phyloP scores from a whole-genome alignment of 78 protist genomes.

The Pigoraptor vietnamica region DNA sequence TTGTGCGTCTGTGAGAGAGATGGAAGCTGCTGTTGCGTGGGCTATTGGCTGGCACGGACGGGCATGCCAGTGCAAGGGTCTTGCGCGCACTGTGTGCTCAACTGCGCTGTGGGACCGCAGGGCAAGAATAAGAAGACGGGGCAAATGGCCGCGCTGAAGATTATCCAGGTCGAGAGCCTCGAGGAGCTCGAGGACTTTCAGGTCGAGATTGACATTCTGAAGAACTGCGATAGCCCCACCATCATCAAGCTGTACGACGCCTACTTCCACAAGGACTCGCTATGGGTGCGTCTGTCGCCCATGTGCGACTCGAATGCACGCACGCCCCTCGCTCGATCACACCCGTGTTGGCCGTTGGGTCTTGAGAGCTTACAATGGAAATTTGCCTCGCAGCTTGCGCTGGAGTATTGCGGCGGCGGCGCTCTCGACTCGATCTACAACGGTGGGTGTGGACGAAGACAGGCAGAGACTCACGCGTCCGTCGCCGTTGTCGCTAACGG shows the following conservation, averaged over 20 bases:
- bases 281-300: constrained; percentile 66
- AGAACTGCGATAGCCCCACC: constrained; percentile 29
- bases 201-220: constrained; percentile 64
- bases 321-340: neutral
- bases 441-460: constrained; percentile 32
- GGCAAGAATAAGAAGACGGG: constrained; percentile 5
- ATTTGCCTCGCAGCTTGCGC: constrained; percentile 75
- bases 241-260: constrained; percentile 58
- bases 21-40: too few relatives aligned
- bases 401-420: constrained; percentile 88
- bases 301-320: neutral
- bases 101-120: neutral
- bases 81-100: too few relatives aligned
- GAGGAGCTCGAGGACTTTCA: neutral
- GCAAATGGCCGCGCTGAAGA: neutral
- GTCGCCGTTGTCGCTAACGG: neutral
- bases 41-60: too few relatives aligned
- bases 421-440: constrained; percentile 53
- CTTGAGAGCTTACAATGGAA: too few relatives aligned
- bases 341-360: neutral
- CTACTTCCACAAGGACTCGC: constrained; percentile 45
- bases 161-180: neutral
- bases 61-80: too few relatives aligned
- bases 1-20: too few relatives aligned
- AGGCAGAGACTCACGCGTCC: neutral